A percentile compares a stretch with the other conserved stretches of the same genome.
Conservation (phyloP, 164 flowering plant genomes). For the Magnolia officinalis region DNA sequence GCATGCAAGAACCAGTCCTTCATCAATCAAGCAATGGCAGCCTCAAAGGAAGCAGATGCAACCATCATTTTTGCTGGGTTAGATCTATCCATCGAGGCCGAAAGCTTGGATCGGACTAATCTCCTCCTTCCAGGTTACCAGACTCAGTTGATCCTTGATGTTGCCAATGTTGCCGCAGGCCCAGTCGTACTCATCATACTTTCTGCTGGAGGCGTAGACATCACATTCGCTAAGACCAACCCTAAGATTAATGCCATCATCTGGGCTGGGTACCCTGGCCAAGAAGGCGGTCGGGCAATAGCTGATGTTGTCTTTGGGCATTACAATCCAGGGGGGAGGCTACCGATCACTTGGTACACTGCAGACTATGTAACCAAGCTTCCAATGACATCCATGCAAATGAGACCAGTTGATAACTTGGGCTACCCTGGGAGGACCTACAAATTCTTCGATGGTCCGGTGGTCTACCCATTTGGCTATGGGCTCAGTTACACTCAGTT, state of each 20-base stretch:
- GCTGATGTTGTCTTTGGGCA: conserved; percentile 62
- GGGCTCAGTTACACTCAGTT: conserved; percentile 38
- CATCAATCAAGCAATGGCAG: conserved; percentile 46
- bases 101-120: conserved; percentile 40
- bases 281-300: conserved; percentile 70
- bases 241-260: conserved; percentile 59
- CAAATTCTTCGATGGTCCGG: conserved; percentile 34
- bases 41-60: conserved; percentile 61
- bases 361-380: conserved; percentile 14
- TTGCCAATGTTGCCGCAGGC: conserved; percentile 55
- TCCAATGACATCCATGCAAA: conserved; percentile 39
- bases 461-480: conserved; percentile 31
- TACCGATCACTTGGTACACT: conserved; percentile 42
- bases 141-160: conserved; percentile 53
- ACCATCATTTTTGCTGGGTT: conserved; percentile 62
- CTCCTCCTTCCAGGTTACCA: conserved; percentile 72
- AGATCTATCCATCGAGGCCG: conserved; percentile 61
- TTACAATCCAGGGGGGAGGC: conserved; percentile 37
- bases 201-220: conserved; percentile 68
- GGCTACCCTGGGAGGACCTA: conserved; percentile 45
- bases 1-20: conserved; percentile 31
- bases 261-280: conserved; percentile 87
- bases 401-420: conserved; percentile 19
- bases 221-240: conserved; percentile 63
- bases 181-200: conserved; percentile 58